phyloP scores from a whole-genome alignment of 2,329 filamentous ascomycete genomes.

The Colletotrichum theobromicola region DNA sequence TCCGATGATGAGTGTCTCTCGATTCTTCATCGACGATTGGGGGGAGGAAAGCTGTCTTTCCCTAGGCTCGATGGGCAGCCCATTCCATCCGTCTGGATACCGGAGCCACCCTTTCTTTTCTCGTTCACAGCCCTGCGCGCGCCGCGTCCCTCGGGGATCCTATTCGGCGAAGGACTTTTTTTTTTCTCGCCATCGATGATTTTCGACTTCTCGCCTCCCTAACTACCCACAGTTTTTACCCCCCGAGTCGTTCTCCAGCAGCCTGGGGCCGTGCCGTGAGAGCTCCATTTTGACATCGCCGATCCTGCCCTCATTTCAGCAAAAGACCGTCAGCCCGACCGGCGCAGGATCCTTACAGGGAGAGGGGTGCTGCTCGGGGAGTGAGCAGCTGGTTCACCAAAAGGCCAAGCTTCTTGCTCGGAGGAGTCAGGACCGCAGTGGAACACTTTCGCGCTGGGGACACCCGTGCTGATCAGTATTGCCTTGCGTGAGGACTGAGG shows the following conservation, averaged over 20 bases:
- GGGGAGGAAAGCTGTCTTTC: background rate
- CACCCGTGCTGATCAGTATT: background rate
- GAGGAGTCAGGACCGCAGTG: background rate
- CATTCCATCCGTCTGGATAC: background rate
- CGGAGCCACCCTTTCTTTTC: background rate
- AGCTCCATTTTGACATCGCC: conserved; percentile 4
- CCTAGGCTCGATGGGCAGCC: background rate
- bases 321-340: background rate
- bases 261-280: background rate
- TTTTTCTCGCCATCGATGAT: background rate
- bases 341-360: conserved; percentile 2
- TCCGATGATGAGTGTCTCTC: background rate
- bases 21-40: background rate
- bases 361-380: background rate
- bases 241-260: background rate
- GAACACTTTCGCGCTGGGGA: background rate
- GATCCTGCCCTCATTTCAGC: background rate
- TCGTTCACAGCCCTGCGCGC: background rate
- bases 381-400: background rate
- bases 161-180: background rate
- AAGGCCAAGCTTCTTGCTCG: background rate
- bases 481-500: background rate
- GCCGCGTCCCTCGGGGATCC: background rate
- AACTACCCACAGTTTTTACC: background rate
- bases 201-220: background rate